Conservation (phyloP, 2,329 filamentous ascomycete species). For the Botrytis pseudocinerea region DNA sequence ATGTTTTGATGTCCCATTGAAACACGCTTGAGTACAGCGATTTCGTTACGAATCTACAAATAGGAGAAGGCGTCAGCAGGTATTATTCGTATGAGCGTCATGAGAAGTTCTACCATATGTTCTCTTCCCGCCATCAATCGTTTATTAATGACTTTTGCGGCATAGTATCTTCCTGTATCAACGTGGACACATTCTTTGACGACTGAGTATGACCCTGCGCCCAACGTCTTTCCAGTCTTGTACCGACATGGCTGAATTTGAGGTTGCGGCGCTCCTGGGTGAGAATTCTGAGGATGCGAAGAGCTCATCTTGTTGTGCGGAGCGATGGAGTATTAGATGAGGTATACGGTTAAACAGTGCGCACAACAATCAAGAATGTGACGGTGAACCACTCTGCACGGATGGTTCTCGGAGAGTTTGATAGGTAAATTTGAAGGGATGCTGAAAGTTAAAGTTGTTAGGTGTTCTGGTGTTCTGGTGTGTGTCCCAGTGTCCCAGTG, state of each 20-base stretch:
- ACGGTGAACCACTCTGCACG: not conserved
- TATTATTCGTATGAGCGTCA: not conserved
- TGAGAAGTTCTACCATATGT: conserved; percentile 74
- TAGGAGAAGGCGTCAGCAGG: not conserved
- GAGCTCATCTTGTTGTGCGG: conserved; percentile 14
- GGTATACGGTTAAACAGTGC: not conserved
- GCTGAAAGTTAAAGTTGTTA: not conserved
- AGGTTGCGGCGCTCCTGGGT: conserved; percentile 30
- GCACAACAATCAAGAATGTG: not conserved
- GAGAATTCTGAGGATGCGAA: conserved; percentile 9
- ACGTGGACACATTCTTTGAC: conserved; percentile 99
- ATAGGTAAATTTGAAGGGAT: conserved; percentile 3
- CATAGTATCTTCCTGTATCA: conserved; percentile 96
- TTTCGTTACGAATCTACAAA: conserved; percentile 89
- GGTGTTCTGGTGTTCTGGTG: not conserved
- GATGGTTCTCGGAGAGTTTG: not conserved
- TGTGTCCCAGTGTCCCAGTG: not conserved
- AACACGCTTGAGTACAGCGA: conserved; percentile 94
- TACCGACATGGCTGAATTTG: conserved; percentile 89
- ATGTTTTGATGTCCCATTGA: conserved; percentile 99
- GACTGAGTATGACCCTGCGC: conserved; percentile 94
- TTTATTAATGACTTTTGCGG: conserved; percentile 99
- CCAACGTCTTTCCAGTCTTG: conserved; percentile 97
- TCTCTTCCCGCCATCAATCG: conserved; percentile 94
- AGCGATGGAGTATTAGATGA: not conserved